These are phyloP conservation scores for Monilinia fructicola DNA, from an alignment of 2,329 filamentous ascomycete species.

Conservation along the genomic window DNA sequence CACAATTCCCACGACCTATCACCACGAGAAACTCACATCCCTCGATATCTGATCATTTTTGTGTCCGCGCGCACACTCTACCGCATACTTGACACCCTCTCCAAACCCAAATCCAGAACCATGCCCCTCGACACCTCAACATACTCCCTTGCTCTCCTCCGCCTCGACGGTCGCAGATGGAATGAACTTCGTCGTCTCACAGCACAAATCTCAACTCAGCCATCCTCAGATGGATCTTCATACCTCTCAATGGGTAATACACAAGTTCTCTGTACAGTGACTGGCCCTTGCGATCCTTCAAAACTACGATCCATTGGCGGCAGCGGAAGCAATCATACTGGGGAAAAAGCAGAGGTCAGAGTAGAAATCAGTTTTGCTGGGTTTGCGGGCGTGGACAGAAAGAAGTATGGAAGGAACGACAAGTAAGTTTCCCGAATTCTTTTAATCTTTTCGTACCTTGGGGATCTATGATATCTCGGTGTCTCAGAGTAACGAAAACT, in stretches of 20 bases:
- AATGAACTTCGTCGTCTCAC: conserved; percentile 90
- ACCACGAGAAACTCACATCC: not conserved
- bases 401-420: conserved; percentile 71
- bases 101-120: conserved; percentile 2
- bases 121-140: conserved; percentile 93
- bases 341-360: conserved; percentile 63
- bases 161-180: conserved; percentile 85
- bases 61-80: not conserved
- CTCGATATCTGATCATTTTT: not conserved
- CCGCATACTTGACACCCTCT: not conserved
- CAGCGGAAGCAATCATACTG: conserved; percentile 43
- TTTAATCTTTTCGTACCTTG: too few relatives aligned
- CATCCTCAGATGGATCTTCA: conserved; percentile 86
- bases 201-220: conserved; percentile 88
- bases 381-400: conserved; percentile 84
- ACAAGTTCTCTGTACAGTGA: conserved; percentile 90
- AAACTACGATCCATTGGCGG: conserved; percentile 42
- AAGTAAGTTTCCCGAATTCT: conserved; percentile 57
- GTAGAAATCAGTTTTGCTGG: conserved; percentile 85
- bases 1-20: not conserved
- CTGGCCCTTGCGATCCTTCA: conserved; percentile 72
- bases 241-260: conserved; percentile 98
- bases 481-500: conserved; percentile 13
- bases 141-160: conserved; percentile 81
- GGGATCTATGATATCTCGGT: not conserved